Evolutionary conservation across 208 protist genomes (phyloP), one percentile per base, ranked within the genome.

Genomic region (Leishmania martiniquensis): DNA sequence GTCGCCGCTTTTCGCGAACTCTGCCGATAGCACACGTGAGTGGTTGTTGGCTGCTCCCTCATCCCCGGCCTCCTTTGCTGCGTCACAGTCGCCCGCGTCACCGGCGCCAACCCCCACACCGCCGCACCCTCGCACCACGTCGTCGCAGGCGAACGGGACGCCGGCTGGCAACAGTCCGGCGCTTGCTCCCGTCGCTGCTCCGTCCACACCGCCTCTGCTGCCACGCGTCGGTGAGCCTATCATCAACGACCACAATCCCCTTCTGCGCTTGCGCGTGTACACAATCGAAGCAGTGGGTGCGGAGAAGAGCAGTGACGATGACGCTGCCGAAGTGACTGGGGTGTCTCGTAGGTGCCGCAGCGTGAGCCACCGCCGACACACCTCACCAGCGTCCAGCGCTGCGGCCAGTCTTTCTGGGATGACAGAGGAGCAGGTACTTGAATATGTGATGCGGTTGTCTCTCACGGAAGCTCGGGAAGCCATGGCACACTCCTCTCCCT

Each of bases 401-500:
- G n/a, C 63, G 37, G 34, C 45, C 15, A 79, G 55, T 63, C 15
- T 83, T 44, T 54, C 73, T 0, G 78, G 76, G 9, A 78, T 87
- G 80, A 85, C 75, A 20, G 85, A 89, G 47, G 82, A 87, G 44
- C 67, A 81, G 57, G 52, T 89, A 44, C 32, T 89, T 13, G 62
- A 78, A 59, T 87, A 85, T 68, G 85, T 87, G n/a, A 68, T 89
- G 76, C 79, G 72, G 34, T 32, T 89, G 13, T 87, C 85, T 1
- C 57, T 75, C 12, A 63, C 67, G 20, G 82, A 89, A 34, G 73
- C 82, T 37, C 70, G 75, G 45, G 60, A 68, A 17, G 45, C 60
- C 32, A 22, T 49, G 13, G 51, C 60, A 32, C 34, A 34, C 25
- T 15, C 47, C 37, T 39, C 65, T 54, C 49, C 49, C 47, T 37